These are phyloP conservation scores for Leptodermis oblonga DNA, from an alignment of 257 asterid species.

Conservation along the genomic window DNA sequence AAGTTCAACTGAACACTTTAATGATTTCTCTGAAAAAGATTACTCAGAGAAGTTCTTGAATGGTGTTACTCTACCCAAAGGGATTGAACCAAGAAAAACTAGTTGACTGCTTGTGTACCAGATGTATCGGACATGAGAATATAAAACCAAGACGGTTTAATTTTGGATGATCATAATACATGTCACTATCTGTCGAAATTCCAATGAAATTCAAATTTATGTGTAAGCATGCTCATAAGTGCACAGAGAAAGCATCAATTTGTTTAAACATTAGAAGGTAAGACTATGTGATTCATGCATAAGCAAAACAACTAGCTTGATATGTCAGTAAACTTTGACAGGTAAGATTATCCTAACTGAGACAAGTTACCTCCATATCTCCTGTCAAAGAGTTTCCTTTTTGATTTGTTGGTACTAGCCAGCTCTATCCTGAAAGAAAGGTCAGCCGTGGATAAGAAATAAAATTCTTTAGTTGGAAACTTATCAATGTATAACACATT, in stretches of 20 bases:
- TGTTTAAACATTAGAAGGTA: background rate
- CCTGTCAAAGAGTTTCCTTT: constrained; percentile 59
- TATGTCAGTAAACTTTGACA: background rate
- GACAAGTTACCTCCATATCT: constrained; percentile 57
- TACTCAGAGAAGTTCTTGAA: background rate
- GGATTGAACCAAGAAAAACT: constrained; percentile 1
- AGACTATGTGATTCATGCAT: no score
- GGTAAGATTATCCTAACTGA: constrained; percentile 8
- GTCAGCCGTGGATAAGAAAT: constrained; percentile 24
- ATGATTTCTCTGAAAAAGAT: background rate
- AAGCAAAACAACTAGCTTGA: background rate
- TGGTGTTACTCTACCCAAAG: background rate
- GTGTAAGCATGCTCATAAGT: background rate
- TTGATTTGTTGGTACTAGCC: constrained; percentile 44
- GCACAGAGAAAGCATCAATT: background rate
- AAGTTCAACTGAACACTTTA: background rate
- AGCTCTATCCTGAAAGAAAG: constrained; percentile 62
- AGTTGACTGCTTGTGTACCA: background rate
- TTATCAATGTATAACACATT: constrained; percentile 29
- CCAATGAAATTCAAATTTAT: background rate
- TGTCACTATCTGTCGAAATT: background rate
- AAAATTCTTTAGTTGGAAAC: constrained; percentile 11
- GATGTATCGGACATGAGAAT: background rate
- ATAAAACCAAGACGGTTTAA: background rate
- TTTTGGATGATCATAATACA: background rate